These are phyloP conservation scores for Neofusicoccum sp. DNA, from an alignment of 2,329 filamentous ascomycete genomes.

Conservation along the genomic window DNA sequence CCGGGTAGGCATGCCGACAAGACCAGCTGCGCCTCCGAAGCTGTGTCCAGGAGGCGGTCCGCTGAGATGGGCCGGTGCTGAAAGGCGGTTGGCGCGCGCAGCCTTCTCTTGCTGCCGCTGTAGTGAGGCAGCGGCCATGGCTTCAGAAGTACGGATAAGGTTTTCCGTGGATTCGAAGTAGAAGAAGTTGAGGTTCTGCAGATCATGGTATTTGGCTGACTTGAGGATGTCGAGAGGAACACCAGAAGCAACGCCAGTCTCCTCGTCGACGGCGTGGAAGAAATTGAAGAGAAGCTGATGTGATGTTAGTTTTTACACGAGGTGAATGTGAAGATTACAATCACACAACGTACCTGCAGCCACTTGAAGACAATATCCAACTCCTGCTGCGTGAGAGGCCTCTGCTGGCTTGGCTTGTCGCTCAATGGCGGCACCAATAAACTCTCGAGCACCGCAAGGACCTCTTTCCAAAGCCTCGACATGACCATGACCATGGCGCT, in stretches of 20 bases:
- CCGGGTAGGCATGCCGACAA: conserved; percentile 64
- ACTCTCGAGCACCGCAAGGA: conserved; percentile 85
- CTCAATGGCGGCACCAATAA: conserved; percentile 91
- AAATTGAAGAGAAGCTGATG: conserved; percentile 77
- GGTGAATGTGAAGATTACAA: neutral
- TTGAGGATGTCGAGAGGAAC: conserved; percentile 91
- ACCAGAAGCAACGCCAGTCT: conserved; percentile 78
- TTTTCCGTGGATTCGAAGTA: conserved; percentile 93
- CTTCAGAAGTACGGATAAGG: conserved; percentile 90
- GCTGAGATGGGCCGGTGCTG: conserved; percentile 63
- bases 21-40: conserved; percentile 52
- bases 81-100: conserved; percentile 63
- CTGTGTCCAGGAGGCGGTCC: conserved; percentile 45
- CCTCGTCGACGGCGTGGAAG: conserved; percentile 90
- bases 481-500: conserved; percentile 99
- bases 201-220: conserved; percentile 96
- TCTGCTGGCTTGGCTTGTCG: conserved; percentile 88
- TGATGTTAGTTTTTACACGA: conserved; percentile 6
- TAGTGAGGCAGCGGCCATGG: conserved; percentile 87
- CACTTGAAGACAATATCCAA: conserved; percentile 94
- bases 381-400: conserved; percentile 81
- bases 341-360: conserved; percentile 61
- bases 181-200: conserved; percentile 96
- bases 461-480: conserved; percentile 97
- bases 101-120: conserved; percentile 69